Base-by-base conservation (phyloP, 176 grass and related monocot genomes). In the Paspalum notatum region DNA sequence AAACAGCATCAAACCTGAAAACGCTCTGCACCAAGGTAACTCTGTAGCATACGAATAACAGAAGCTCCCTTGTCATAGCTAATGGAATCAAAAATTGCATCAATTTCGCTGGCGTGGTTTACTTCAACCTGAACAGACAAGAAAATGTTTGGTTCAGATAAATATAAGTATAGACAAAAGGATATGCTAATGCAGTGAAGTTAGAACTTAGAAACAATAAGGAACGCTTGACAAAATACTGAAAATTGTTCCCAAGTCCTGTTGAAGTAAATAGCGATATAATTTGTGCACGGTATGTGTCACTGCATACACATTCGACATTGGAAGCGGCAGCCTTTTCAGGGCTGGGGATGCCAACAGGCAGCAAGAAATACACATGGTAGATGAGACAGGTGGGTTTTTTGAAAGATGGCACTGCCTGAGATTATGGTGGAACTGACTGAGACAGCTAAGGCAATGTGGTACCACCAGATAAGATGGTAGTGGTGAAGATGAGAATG, bases 1-100 rank as follows among this genome's bases (percentile, higher is more conserved):
- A 75, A 73, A 74, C 44, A 88, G 1, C 65, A 75, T 47, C 66
- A 71, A 75, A 97, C 94, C 91, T 91, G 94, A 81, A 97, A 97
- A 80, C 73, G 83, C 71, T 74, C 78, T 53, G 91, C 86, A 9
- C 91, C 91, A 44, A 97, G 87, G 89, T 91, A 97, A 85, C 89
- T 97, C 74, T 97, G 91, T 47, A 97, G 79, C 94, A 97, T 97
- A 44, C 82, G 89, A 83, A 97, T 97, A 80, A 97, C 86, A 76
- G 91, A 89, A 56, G 94, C 89, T 27, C 91, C 91, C 79, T 94
- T 97, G 54, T 91, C 81, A 59, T 97, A 97, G 89, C 94, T 97
- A 86, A 97, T 97, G 50, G 91, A 94, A 80, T 94, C 94, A 66
- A 97, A 94, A 81, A 94, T 97, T 54, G 82, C 86, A 88, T 97